Base-by-base conservation (phyloP, 768 basidiomycete genomes). In the Hygrocybe coccinea region DNA sequence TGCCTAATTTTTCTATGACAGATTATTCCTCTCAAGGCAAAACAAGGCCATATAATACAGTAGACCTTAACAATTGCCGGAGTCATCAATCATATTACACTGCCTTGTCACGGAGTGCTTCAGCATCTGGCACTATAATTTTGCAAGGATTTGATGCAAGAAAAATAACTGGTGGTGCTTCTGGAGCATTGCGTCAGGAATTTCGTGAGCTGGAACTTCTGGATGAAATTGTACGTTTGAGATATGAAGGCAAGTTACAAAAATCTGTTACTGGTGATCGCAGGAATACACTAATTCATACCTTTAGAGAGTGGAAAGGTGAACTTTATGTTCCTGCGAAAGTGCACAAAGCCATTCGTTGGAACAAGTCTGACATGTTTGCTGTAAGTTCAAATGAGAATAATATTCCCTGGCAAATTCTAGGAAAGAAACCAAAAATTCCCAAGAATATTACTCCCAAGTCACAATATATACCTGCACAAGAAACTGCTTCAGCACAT, bases 11-110 rank as follows among this genome's bases (percentile, higher is more conserved):
- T 29, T 29, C 68, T 11, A 70, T 71, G 68, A 72, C 71, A 3
- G 71, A 71, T 53, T 72, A 67, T 59, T 59, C 65, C 5, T 69
- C 68, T 2, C 72, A 73, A 56, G 71, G 72, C 2, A 69, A 67
- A 46, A 68, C 69, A 15, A 55, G 65, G 36, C 29, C 25, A 14
- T 36, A 56, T 3, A 70, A 71, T 63, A 51, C 65, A 1, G 64
- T 66, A 2, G 66, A 72, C 51, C 46, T 70, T 5, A 51, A 60
- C 46, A 60, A 65, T 44, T 57, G 59, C 14, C 29, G 43, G n/a
- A 56, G 14, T 37, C 69, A 70, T 56, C 66, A 66, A 17, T 56
- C 65, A 12, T 68, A 67, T 49, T 73, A 72, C 45, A 71, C 70
- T 9, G 62, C 64, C 1, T 43, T 74, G 1, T 72, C 70, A 10